Base-by-base conservation (phyloP, 2,329 filamentous ascomycete genomes). In the Trichoderma koningii region DNA sequence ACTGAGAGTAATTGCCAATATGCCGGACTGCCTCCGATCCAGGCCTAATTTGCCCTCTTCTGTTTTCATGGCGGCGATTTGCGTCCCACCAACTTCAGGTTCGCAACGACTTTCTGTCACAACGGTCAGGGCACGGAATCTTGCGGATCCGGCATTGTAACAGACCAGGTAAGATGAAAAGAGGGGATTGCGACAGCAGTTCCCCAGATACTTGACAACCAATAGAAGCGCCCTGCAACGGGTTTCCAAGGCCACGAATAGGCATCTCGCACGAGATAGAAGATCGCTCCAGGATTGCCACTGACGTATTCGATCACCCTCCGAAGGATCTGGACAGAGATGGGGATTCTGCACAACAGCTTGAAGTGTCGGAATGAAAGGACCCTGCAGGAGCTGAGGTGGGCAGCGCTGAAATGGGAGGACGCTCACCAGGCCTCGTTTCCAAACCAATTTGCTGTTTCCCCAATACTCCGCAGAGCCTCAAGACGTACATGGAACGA, bases 1-100 rank as follows among this genome's bases (percentile, higher is more conserved):
- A 44, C 38, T 55, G 26, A 1, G 47, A 28, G 59, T 62, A 45
- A 53, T 53, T 53, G 28, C 41, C 26, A 63, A 34, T 55, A 19
- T 51, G 44, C 41, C 26, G 47, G n/a, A 26, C 5, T 41, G 30
- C 10, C 48, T 48, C 59, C 17, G 34, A 62, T 30, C 45, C 34
- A 23, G 30, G 30, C 50, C 6, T 52, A 52, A 52, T 52, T 34
- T 52, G 50, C 28, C 41, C 41, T 50, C 23, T n/a, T 42, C 38
- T 28, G 52, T 12, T 17, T 26, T 7, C 52, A 55, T 50, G 19
- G 30, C 28, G 15, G 30, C 34, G 34, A 38, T 14, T 14, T 38
- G 34, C 12, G 30, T 38, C 10, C 34, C 10, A 10, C 34, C 34
- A 38, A 38, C 12, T 38, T 38, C 10, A 38, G 34, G 34, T 2